Base-by-base conservation (phyloP, 805 yeast species). In the Zygosaccharomyces bailii region DNA sequence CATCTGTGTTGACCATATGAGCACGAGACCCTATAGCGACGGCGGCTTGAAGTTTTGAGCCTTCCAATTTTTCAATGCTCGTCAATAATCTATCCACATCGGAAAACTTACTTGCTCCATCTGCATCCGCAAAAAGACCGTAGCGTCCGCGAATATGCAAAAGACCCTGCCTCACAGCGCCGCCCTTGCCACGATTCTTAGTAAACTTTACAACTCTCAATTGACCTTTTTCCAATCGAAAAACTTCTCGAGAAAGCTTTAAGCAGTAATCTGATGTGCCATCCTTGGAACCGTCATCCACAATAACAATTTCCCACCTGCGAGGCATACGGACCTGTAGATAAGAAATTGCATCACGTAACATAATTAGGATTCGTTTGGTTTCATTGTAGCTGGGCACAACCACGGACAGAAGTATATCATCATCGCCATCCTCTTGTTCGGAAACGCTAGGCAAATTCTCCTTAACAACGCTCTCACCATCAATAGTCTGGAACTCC, bases 311-410 rank as follows among this genome's bases (percentile, higher is more conserved):
- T 66, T 93, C 99, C 47, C 70, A 54, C 35, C 64, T 57, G 1
- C 60, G 51, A 2, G 50, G 43, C 49, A 69, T 67, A 5, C 67
- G 53, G 4, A 45, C 23, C 30, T 71, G 59, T 48, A 91, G 68
- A 52, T 74, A 78, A 2, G 62, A 74, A 24, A 86, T 71, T 1
- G 86, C 72, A 44, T 87, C 96, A 41, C 76, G 79, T 31, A 87
- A 67, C 93, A 87, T 86, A 31, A 67, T 61, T 24, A 76, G 75
- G 48, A 93, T 74, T 43, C 99, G 74, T 10, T 70, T 63, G 1
- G 84, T 81, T 65, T 93, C 99, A 60, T 93, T 93, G 59, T 77
- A 93, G 61, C 96, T 88, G n/a, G 99, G 99, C 4, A 93, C 78
- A 5, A 93, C 89, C 19, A 93, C 82, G 19, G 93, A 79, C 34